A percentile compares a stretch with the other conserved stretches of the same genome.
These are phyloP conservation scores for Barnettozyma wickerhamii DNA, from an alignment of 805 yeast species.

Conservation along the genomic window DNA sequence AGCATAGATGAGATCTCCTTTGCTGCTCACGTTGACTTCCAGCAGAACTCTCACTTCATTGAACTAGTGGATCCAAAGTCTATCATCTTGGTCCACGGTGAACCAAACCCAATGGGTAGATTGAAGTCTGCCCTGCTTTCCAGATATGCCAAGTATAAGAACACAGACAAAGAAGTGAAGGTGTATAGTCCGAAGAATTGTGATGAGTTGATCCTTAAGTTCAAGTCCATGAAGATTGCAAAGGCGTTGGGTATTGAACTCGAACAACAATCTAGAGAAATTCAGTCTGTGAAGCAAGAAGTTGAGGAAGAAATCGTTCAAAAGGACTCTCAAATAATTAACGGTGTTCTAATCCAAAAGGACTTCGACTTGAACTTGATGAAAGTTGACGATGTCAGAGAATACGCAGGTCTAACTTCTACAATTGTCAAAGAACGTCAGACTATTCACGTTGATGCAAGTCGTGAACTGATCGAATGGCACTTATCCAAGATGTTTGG, in stretches of 20 bases:
- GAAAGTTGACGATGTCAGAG: conserved; percentile 83
- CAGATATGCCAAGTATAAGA: conserved; percentile 74
- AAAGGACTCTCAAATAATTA: conserved; percentile 43
- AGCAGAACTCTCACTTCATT: conserved; percentile 87
- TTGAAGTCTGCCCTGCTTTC: conserved; percentile 87
- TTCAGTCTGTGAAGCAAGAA: background rate
- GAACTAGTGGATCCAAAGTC: conserved; percentile 81
- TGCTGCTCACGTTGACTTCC: conserved; percentile 99
- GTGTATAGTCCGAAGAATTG: conserved; percentile 93
- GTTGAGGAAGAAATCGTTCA: background rate
- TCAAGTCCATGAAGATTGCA: conserved; percentile 81
- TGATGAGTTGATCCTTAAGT: conserved; percentile 68
- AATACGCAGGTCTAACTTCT: conserved; percentile 81
- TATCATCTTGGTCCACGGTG: conserved; percentile 94
- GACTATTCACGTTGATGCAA: conserved; percentile 72
- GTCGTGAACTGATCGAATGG: conserved; percentile 76
- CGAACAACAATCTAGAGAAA: conserved; percentile 21
- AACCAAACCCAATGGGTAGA: conserved; percentile 97
- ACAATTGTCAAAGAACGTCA: conserved; percentile 83
- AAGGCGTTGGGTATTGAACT: conserved; percentile 63
- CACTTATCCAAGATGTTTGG: conserved; percentile 97
- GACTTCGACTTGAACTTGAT: conserved; percentile 84
- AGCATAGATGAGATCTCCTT: conserved; percentile 91
- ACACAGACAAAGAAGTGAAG: conserved; percentile 84
- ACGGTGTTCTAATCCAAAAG: conserved; percentile 87